Evolutionary conservation across 257 asterid species (phyloP), one percentile per base, ranked within the genome.

Genomic region (Solanum lignicaule): DNA sequence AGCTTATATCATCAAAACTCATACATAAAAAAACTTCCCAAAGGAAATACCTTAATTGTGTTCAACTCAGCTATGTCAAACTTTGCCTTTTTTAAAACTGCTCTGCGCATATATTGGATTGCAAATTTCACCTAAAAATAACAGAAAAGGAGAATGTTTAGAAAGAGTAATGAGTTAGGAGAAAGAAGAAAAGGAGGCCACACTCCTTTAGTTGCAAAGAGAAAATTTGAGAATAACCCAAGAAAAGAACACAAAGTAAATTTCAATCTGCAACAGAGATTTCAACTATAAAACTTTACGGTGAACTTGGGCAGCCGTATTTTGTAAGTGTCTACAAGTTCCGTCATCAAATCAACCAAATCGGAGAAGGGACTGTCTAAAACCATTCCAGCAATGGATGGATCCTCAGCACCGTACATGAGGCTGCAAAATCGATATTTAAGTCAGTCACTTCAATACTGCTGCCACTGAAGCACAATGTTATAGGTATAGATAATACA

Each of bases 351-450:
- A 91, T 95, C 98, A 79, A 95, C 98, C 92, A 96, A 92, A 94
- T 96, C 98, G 1, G 98, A 95, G 71, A 96, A 96, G 72, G 99
- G 98, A 92, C 99, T 96, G 90, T 96, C 99, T 32, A 96, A 93
- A 90, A 96, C 98, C 98, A 96, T 94, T 90, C 98, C 99, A 69
- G 99, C 98, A n/a, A 96, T 94, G 38, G 99, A 96, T 87, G 99
- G 99, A 94, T 96, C 99, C 94, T 95, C 98, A 82, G 93, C 98
- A 88, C 98, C 99, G 84, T 96, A 96, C 96, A 96, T 91, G 91
- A 96, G 90, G 94, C 99, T 96, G 98, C 89, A 92, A 92, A 78
- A 91, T 87, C 88, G 75, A 90, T 20, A 68, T 66, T 29, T n/a
- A 43, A 55, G 78, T 87, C 43, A 81, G 46, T 81, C 86, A 43